These are phyloP conservation scores for Trametes sp. DNA, from an alignment of 1,284 basidiomycete species.

Conservation along the genomic window DNA sequence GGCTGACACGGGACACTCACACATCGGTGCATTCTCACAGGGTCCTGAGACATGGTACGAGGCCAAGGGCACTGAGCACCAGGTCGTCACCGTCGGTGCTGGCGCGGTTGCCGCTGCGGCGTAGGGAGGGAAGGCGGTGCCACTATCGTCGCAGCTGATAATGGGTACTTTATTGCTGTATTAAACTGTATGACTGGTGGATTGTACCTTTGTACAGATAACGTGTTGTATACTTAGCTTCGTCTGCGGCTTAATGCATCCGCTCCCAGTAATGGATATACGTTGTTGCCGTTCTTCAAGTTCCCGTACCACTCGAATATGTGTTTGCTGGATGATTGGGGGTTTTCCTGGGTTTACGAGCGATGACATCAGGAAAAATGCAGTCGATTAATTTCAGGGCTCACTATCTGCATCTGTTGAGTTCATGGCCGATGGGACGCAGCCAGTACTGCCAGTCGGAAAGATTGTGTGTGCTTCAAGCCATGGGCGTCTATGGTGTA, in stretches of 20 bases:
- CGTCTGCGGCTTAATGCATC: conserved; percentile 1
- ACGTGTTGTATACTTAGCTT: conserved; percentile 5
- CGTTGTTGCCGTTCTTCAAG: too few species aligned
- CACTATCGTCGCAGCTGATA: neutral
- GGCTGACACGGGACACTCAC: neutral
- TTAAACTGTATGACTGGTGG: conserved; percentile 1
- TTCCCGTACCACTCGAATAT: too few species aligned
- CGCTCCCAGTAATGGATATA: neutral
- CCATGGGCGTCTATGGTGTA: neutral
- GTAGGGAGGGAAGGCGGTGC: conserved; percentile 10
- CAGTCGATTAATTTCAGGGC: too few species aligned
- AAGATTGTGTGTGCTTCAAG: neutral
- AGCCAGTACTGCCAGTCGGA: too few species aligned
- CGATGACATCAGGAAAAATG: too few species aligned
- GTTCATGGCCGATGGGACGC: too few species aligned
- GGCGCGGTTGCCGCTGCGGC: conserved; percentile 26
- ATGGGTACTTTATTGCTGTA: conserved; percentile 12
- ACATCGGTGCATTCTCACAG: conserved; percentile 16
- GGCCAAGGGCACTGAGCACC: conserved; percentile 35
- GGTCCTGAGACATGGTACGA: conserved; percentile 38
- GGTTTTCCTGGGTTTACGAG: too few species aligned
- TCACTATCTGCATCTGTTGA: too few species aligned
- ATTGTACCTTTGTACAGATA: conserved; percentile 1
- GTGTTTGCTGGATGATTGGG: too few species aligned
- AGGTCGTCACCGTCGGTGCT: conserved; percentile 17